Base-by-base conservation (phyloP, 2,329 filamentous ascomycete genomes). In the Microsporum audouinii region DNA sequence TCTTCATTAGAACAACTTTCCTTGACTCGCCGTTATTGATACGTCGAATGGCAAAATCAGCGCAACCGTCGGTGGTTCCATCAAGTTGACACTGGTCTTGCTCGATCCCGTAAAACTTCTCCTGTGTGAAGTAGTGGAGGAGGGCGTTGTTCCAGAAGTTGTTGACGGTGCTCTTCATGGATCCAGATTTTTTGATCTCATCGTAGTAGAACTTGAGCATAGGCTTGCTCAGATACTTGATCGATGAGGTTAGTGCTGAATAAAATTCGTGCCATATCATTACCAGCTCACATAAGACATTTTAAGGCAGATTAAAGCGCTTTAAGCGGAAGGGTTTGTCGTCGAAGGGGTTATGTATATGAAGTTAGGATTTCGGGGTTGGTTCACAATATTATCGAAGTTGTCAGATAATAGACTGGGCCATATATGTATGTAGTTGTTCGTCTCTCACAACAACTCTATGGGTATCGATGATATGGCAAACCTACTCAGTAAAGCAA, bases 81-180 rank as follows among this genome's bases (percentile, higher is more conserved):
- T 53, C 43, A 17, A 60, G 58, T 10, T 43, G 43, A 12, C 58
- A 43, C 33, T 60, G 58, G 23, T 60, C 58, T 38, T 55, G 58
- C 23, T 55, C 58, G 17, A 60, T 60, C 12, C 58, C 43, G 33
- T 55, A 60, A 34, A 38, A 27, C 49, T 60, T 60, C n/a, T 60
- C 45, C 58, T 60, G 43, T n/a, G 47, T 60, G 31, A 60, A 60
- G 47, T 60, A 60, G 29, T 60, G 45, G 47, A 29, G 45, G 6
- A 60, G 38, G 47, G 58, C 55, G 39, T 60, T 60, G 29, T 60
- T 60, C 58, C 58, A 56, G 58, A 60, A 60, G 43, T 56, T 60
- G 31, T 56, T 43, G 58, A 60, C 58, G 7, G 58, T 43, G 23
- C 55, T 60, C 29, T 60, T 29, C 43, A 38, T 12, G 23, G 58